phyloP scores from a whole-genome alignment of 257 asterid species.

The Euphrasia confusa region DNA sequence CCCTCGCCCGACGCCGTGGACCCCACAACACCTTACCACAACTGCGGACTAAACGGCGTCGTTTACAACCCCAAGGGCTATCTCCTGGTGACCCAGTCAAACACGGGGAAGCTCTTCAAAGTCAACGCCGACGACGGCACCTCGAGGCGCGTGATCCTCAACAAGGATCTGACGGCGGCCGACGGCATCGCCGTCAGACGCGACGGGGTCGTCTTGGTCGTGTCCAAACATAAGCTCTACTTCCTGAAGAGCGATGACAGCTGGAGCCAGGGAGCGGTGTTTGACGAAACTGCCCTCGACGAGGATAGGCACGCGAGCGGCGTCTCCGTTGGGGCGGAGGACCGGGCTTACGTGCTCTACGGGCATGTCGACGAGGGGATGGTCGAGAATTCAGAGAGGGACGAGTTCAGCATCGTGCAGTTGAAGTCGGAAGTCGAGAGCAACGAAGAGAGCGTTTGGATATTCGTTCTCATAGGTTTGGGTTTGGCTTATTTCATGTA shows the following conservation, averaged over 20 bases:
- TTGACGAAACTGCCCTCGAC: conserved; percentile 83
- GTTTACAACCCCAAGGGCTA: conserved; percentile 56
- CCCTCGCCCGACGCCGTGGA: conserved; percentile 32
- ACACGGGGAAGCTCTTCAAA: conserved; percentile 59
- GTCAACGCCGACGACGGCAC: conserved; percentile 63
- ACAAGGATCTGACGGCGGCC: conserved; percentile 48
- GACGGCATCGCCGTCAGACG: conserved; percentile 58
- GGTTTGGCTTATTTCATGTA: conserved; percentile 63
- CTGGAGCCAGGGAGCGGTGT: conserved; percentile 72
- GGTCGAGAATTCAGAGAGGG: conserved; percentile 43
- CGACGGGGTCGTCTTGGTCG: conserved; percentile 76
- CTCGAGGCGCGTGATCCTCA: conserved; percentile 47
- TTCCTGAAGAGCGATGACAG: conserved; percentile 63
- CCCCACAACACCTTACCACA: conserved; percentile 19
- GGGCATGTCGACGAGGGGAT: conserved; percentile 64
- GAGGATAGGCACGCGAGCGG: conserved; percentile 59
- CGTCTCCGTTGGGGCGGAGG: conserved; percentile 58
- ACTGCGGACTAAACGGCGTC: conserved; percentile 62
- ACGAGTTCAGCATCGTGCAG: conserved; percentile 53
- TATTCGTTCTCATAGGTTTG: conserved; percentile 64
- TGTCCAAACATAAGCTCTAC: conserved; percentile 45
- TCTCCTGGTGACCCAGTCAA: conserved; percentile 63
- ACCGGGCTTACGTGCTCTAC: conserved; percentile 72
- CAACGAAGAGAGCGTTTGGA: conserved; percentile 63
- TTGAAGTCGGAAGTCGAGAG: conserved; percentile 51